Conservation (phyloP, 305 asterid genomes). For the Solanum hybrid region DNA sequence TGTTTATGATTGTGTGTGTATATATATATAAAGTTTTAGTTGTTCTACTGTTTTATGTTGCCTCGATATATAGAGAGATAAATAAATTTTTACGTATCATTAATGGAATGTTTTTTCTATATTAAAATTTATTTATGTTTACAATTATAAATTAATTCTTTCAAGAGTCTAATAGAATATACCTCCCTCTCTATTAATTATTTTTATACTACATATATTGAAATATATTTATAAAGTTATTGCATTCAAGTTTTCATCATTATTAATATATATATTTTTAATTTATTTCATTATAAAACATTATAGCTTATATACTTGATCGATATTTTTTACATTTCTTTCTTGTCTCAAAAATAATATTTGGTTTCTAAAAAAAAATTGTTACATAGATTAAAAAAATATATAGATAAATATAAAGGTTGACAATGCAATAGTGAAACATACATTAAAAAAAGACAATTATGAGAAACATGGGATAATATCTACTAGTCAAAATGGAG, state of each 20-base stretch:
- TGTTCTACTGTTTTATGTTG: neutral
- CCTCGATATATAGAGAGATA: neutral
- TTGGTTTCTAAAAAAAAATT: neutral
- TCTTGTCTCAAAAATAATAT: neutral
- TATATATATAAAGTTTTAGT: neutral
- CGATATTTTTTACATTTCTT: neutral
- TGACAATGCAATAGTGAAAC: neutral
- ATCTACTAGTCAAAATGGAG: neutral
- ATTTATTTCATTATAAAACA: neutral
- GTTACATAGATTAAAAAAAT: neutral
- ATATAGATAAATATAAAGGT: neutral
- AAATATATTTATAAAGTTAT: no score
- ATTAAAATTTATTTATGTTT: no score
- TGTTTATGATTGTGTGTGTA: no score
- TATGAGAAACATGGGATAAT: neutral
- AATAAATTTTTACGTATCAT: neutral
- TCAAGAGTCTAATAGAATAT: neutral
- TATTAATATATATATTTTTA: neutral
- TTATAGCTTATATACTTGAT: neutral
- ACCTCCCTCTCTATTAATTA: neutral
- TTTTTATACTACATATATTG: neutral
- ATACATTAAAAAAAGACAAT: neutral
- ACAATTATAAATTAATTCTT: neutral
- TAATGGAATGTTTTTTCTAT: neutral
- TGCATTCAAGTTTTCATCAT: neutral